Base-by-base conservation (phyloP, 2,329 filamentous ascomycete genomes). In the Aspergillus intermedius region DNA sequence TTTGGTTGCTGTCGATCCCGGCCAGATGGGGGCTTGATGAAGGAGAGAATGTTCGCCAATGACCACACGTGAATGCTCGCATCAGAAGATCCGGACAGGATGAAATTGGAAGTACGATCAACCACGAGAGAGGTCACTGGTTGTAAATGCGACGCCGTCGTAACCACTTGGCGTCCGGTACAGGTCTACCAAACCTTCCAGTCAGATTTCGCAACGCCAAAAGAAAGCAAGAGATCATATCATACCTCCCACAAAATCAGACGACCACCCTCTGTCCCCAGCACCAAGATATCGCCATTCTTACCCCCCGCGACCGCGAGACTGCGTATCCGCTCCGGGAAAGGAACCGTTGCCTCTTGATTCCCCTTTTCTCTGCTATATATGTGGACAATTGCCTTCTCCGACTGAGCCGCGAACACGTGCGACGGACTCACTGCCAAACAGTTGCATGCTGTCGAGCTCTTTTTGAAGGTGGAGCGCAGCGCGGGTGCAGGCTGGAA, bases 51-150 rank as follows among this genome's bases (percentile, higher is more conserved):
- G 21, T 79, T 78, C 3, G 86, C 77, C 46, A 96, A 70, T 1
- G 88, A 88, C 93, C 93, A 98, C 51, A 97, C 85, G 68, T 95
- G 88, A 54, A 96, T 79, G 66, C 88, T 95, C 45, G 90, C 87
- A 73, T 98, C 93, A 57, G 69, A 56, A 12, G 73, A 74, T 39
- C 71, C 73, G 13, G 72, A 75, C 17, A 75, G 56, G 51, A 75
- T 67, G 53, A 72, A 72, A 51, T 72, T 72, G 46, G 70, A 84
- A 39, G 84, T 86, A 9, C 83, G 79, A 61, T 84, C 81, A 22
- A 84, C 77, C 34, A 81, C 83, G 48, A 97, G 74, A 62, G 83
- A 85, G 21, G 87, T 90, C 23, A 97, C 82, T 4, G 71, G 66
- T 52, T 72, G 67, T 42, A 73, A 55, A 58, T 70, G 68, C 25